Evolutionary conservation across 176 grass and related monocot genomes (phyloP), one percentile per base, ranked within the genome.

Genomic region (Elymus sibiricus): DNA sequence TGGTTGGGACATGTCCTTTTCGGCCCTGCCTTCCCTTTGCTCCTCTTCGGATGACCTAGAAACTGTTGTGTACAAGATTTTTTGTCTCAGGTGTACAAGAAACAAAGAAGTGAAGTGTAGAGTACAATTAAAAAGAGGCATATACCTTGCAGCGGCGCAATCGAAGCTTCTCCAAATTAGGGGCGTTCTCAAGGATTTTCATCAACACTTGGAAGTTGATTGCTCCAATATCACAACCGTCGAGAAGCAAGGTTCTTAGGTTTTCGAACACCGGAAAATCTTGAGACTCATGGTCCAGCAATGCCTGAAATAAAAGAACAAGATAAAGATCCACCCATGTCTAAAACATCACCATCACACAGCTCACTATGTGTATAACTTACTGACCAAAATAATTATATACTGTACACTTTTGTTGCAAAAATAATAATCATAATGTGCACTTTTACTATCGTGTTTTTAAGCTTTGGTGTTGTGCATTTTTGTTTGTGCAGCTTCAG

Each of bases 61-160:
- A 70, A 82, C 80, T 82, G 64, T 49, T 68, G 27, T 35, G 13
- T 58, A 39, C 46, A 56, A 53, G 28, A 47, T 35, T 56, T 82
- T 82, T 29, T 32, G 29, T n/a, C 8, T 14, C 15, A 46, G 44
- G 17, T 46, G 67, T 81, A 35, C 27, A 35, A 25, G 3, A 10
- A 28, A 35, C 44, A 49, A 43, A 25, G 7, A 22, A 13, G 4
- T 70, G 6, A 73, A 74, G 14, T 28, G 40, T 27, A 47, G 43
- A 17, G 42, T 24, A 9, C 26, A 17, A 44, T 14, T 47, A 27
- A 7, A 47, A 7, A 27, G 70, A 46, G 5, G 16, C 25, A 47
- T 29, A 51, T 38, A 70, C 80, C 65, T 82, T 58, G 85, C 85
- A 87, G 24, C 14, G 3, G n/a, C 21, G 58, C 85, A 87, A 37